Evolutionary conservation across 345 rosid species (phyloP).

Genomic region (Salix viminalis): DNA sequence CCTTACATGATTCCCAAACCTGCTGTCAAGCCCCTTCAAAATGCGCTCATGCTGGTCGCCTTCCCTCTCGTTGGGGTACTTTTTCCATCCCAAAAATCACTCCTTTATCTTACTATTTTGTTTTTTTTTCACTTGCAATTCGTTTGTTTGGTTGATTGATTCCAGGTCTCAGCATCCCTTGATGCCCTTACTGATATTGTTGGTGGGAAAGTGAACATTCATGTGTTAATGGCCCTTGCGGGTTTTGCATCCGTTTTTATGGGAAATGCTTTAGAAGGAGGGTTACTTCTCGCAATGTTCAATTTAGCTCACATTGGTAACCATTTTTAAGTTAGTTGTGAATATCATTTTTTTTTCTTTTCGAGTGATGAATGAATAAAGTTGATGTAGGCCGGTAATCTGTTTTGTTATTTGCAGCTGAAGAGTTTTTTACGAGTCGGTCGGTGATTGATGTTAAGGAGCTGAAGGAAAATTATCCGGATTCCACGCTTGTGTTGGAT

Average conservation of each 20-base stretch:
- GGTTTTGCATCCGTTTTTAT: conserved; percentile 91
- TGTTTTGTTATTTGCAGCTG: conserved; percentile 52
- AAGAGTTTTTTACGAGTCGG: conserved; percentile 88
- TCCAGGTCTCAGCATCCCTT: conserved; percentile 81
- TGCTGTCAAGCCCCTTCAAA: conserved; percentile 56
- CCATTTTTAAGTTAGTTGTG: conserved; percentile 8
- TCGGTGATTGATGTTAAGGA: conserved; percentile 94
- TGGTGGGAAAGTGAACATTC: conserved; percentile 91
- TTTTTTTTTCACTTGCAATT: not conserved
- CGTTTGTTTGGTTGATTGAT: not conserved
- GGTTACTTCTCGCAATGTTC: conserved; percentile 93
- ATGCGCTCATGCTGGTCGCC: conserved; percentile 55
- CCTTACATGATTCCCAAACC: conserved; percentile 67
- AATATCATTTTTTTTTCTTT: not conserved
- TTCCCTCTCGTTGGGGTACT: conserved; percentile 93
- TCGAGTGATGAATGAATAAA: no score
- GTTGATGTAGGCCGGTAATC: not conserved
- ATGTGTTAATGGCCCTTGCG: conserved; percentile 93
- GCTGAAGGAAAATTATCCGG: conserved; percentile 88
- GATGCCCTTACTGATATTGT: conserved; percentile 86
- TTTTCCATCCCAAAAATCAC: not conserved
- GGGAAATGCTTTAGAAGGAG: conserved; percentile 96
- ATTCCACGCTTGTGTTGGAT: conserved; percentile 62
- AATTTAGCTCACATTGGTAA: conserved; percentile 94
- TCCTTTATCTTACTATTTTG: not conserved